These are phyloP conservation scores for Quercus aquifolioides DNA, from an alignment of 306 rosid genomes.

Conservation along the genomic window DNA sequence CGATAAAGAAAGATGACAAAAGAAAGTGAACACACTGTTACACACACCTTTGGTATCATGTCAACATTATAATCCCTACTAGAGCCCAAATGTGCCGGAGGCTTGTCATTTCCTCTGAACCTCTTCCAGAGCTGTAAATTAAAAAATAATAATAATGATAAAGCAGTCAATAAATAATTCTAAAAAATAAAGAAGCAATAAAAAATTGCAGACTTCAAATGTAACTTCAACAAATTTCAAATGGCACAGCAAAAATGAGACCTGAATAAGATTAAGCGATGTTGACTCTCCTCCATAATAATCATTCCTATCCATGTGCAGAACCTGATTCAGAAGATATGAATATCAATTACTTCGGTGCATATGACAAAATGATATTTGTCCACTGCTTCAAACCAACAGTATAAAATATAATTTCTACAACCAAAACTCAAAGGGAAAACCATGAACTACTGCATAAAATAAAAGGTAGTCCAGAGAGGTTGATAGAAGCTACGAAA, in stretches of 20 bases:
- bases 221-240: not conserved
- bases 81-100: conserved; percentile 84
- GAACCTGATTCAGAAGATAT: conserved; percentile 47
- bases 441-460: no score
- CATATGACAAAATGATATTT: not conserved
- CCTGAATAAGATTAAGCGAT: conserved; percentile 89
- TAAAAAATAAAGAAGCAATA: not conserved
- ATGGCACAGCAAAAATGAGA: conserved; percentile 12
- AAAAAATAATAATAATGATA: not conserved
- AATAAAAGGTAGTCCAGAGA: no score
- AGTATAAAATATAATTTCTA: no score
- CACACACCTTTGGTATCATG: conserved; percentile 85
- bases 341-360: not conserved
- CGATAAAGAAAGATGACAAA: not conserved
- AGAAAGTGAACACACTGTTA: not conserved
- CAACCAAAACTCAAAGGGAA: no score
- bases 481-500: no score
- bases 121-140: conserved; percentile 85
- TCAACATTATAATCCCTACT: conserved; percentile 96
- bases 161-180: not conserved
- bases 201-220: not conserved
- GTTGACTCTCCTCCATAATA: conserved; percentile 95
- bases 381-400: not conserved
- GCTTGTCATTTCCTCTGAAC: conserved; percentile 80
- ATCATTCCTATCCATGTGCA: conserved; percentile 97